These are phyloP conservation scores for Pugionium dolabratum DNA, from an alignment of 345 rosid genomes.

Conservation along the genomic window DNA sequence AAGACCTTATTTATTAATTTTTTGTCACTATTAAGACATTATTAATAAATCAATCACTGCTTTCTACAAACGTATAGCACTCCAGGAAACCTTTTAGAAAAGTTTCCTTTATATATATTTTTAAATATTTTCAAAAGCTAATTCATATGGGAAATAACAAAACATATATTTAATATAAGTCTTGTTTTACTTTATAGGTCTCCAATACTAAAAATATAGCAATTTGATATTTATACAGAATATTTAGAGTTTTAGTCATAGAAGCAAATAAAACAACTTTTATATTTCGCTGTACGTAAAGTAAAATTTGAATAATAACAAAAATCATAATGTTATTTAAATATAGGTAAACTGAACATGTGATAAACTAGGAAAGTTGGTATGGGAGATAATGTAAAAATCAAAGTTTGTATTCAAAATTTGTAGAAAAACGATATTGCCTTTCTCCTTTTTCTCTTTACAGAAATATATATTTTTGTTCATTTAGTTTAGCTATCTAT, in stretches of 20 bases:
- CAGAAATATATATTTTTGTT: slow-evolving; percentile 10
- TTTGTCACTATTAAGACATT: no score
- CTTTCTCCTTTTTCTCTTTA: slow-evolving; percentile 33
- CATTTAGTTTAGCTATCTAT: not conserved
- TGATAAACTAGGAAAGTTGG: slow-evolving; percentile 26
- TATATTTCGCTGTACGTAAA: not conserved
- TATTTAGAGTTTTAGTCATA: not conserved
- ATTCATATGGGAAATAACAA: not conserved
- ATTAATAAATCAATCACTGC: not conserved
- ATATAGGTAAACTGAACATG: slow-evolving; percentile 24
- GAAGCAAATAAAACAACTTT: not conserved
- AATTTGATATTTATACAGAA: slow-evolving; percentile 5
- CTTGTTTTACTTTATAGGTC: not conserved
- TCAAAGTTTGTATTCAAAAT: slow-evolving; percentile 14
- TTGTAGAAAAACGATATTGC: slow-evolving; percentile 4
- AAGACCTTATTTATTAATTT: no score
- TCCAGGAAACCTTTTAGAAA: slow-evolving; percentile 37
- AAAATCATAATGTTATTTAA: slow-evolving; percentile 15
- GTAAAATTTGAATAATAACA: slow-evolving; percentile 8
- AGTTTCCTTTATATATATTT: slow-evolving; percentile 14
- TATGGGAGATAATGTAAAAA: slow-evolving; percentile 25
- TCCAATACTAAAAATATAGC: not conserved
- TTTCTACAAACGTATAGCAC: slow-evolving; percentile 36
- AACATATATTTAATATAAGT: not conserved
- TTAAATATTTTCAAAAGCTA: not conserved